Percentiles rank a stretch among this genome's conserved stretches.
Conservation (phyloP, 345 rosid genomes). For the Erysimum cheiranthoides region DNA sequence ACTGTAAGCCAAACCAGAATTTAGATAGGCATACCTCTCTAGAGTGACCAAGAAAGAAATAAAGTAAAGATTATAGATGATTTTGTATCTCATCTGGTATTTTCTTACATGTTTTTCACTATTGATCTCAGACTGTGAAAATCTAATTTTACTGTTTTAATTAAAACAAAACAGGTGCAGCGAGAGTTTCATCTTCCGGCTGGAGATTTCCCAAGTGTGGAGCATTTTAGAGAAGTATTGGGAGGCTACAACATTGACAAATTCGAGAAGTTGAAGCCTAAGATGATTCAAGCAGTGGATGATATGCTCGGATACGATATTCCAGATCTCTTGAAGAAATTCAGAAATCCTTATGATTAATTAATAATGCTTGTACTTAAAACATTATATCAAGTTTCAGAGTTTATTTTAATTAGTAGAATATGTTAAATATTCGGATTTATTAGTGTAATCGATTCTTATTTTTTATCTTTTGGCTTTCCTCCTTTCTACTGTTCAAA, state of each 20-base stretch:
- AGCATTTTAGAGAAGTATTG: slow-evolving; percentile 74
- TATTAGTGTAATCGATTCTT: too few species aligned
- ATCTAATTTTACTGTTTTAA: neutral
- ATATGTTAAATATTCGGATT: neutral
- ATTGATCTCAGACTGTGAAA: slow-evolving; percentile 1
- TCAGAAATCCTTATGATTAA: slow-evolving; percentile 80
- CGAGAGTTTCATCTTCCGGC: slow-evolving; percentile 80
- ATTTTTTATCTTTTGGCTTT: too few species aligned
- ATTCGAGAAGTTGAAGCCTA: slow-evolving; percentile 86
- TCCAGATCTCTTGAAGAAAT: slow-evolving; percentile 82
- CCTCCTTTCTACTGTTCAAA: too few species aligned
- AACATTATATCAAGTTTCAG: neutral
- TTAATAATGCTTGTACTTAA: neutral
- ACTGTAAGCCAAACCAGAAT: neutral
- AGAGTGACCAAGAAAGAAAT: neutral
- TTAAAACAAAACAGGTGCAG: slow-evolving; percentile 61
- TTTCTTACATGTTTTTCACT: neutral
- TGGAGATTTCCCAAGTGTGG: slow-evolving; percentile 85
- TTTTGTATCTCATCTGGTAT: neutral
- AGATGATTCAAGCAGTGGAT: slow-evolving; percentile 86
- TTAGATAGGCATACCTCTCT: neutral
- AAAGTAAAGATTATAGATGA: too few species aligned
- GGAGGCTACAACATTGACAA: slow-evolving; percentile 75
- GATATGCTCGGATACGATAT: slow-evolving; percentile 93
- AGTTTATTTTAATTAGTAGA: neutral